Evolutionary conservation across 169 alveolate species (phyloP), one percentile per base, ranked within the genome.

Genomic region (Besnoitia besnoiti): DNA sequence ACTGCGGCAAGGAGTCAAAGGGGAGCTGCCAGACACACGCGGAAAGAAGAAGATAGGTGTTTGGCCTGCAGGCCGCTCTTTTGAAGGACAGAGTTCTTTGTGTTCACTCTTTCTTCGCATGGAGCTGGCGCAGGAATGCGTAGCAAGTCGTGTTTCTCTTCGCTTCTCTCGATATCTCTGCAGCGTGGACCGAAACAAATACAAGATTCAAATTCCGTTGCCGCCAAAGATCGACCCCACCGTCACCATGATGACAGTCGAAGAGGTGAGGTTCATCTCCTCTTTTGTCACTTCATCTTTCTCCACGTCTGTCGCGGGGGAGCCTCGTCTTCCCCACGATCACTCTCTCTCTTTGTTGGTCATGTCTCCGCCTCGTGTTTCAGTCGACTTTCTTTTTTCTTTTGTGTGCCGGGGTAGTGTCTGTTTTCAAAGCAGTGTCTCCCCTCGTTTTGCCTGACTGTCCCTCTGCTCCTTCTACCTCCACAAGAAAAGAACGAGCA

Each of bases 241-340:
- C 49, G 99, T 99, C 46, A 98, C 99, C 42, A 99, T 99, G 99
- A 99, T 99, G 99, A 98, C 99, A 0, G 99, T 99, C 10, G 99
- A 99, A 95, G 99, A 99, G 93, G 95, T 67, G 30, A 8, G 39
- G 44, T 67, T 16, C n/a, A 37, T 30, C 80, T 67, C 46, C 21
- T 67, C 42, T 24, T 67, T 37, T 67, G 14, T 27, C 14, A 10
- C 14, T 19, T 27, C 77, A 61, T 27, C 40, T 61, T 27, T 61
- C 37, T 49, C 59, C 16, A 7, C 16, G 7, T 49, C 59, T 49
- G 59, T 55, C 12, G 5, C 12, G 55, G 5, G 5, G 12, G 33
- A 55, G 30, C 30, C 7, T 55, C 67, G n/a, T 55, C 33, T 19
- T 49, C 24, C 67, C 12, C n/a, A n/a, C 42, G 80, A n/a, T 16